Conservation (phyloP, 768 basidiomycete species). For the Termitomyces sp. region DNA sequence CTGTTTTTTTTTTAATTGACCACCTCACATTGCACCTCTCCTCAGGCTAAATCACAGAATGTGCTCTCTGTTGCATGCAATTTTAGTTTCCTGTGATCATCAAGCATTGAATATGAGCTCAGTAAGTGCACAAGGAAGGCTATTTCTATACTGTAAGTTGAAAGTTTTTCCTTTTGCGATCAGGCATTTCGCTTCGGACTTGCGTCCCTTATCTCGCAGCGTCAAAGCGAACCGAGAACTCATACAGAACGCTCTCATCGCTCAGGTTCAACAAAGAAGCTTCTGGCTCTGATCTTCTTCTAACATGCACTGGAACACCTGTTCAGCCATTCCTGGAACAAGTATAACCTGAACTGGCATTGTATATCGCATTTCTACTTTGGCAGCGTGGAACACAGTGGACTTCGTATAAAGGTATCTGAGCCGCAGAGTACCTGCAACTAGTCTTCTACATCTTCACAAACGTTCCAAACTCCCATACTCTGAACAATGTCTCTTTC, state of each 20-base stretch:
- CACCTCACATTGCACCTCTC: too few relatives aligned
- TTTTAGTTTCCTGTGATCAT: neutral
- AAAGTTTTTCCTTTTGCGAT: neutral
- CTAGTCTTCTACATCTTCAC: neutral
- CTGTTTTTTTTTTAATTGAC: neutral
- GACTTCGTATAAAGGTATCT: neutral
- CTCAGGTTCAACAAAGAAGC: neutral
- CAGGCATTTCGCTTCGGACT: neutral
- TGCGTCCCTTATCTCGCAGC: neutral
- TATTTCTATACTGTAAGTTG: neutral
- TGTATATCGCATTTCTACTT: neutral
- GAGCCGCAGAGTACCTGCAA: neutral
- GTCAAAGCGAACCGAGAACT: neutral
- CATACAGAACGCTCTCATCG: neutral
- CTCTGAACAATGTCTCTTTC: neutral
- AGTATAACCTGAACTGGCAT: neutral
- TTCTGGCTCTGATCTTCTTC: neutral
- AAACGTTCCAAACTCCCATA: neutral
- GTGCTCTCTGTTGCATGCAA: neutral
- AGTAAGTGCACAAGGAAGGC: neutral
- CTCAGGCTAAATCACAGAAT: neutral
- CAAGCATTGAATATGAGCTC: neutral
- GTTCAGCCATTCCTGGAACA: neutral
- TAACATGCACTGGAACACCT: neutral
- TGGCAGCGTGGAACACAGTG: neutral